These are phyloP conservation scores for Leccinum pellstonianum DNA, from an alignment of 768 basidiomycete species.

Conservation along the genomic window DNA sequence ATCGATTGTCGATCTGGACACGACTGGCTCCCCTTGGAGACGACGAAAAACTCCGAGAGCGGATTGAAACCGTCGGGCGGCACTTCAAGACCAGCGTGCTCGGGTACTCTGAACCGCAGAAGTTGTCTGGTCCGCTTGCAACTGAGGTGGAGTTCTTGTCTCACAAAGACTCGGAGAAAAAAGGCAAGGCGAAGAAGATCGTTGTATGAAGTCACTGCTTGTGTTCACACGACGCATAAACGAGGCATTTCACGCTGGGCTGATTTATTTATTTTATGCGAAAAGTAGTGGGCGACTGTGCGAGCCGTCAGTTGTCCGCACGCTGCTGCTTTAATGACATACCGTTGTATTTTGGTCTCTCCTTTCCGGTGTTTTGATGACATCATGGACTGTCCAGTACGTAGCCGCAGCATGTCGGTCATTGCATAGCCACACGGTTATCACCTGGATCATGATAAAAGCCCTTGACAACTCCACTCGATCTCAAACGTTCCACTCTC, in stretches of 20 bases:
- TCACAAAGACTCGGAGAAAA: constrained; percentile 95
- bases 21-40: constrained; percentile 64
- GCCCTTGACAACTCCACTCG: constrained; percentile 15
- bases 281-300: constrained; percentile 24
- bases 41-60: constrained; percentile 65
- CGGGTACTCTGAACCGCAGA: constrained; percentile 72
- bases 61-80: constrained; percentile 79
- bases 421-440: constrained; percentile 24
- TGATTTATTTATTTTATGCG: constrained; percentile 35
- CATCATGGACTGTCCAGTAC: background rate
- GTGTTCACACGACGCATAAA: constrained; percentile 18
- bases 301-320: constrained; percentile 18
- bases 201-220: constrained; percentile 45
- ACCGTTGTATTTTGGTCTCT: constrained; percentile 12
- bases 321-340: constrained; percentile 28
- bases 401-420: constrained; percentile 1
- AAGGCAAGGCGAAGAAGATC: constrained; percentile 85
- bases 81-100: constrained; percentile 93
- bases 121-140: constrained; percentile 80
- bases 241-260: constrained; percentile 16
- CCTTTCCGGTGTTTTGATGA: constrained; percentile 3
- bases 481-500: background rate
- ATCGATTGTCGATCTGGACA: constrained; percentile 98
- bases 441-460: constrained; percentile 13
- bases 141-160: constrained; percentile 95